Percentiles rank a stretch among this genome's conserved stretches.
Evolutionary conservation across 179 eudicot genomes (phyloP).

Genomic region (Beta corolliflora): DNA sequence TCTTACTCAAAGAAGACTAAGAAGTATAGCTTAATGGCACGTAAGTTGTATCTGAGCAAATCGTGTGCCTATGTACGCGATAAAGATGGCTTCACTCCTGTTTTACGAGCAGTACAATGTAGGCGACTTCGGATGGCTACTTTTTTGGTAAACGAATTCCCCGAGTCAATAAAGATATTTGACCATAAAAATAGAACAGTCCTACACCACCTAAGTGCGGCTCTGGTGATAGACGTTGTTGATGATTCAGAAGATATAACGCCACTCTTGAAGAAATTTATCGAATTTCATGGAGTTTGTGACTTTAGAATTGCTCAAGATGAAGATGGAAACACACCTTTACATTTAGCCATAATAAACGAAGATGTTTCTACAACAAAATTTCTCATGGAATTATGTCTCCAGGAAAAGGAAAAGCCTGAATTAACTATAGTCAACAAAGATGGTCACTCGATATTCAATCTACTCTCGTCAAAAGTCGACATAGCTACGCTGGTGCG

Average conservation of each 20-base stretch:
- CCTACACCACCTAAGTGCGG: constrained; percentile 1
- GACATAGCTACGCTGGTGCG: too few species aligned
- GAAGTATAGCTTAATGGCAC: too few species aligned
- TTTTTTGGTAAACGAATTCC: not conserved
- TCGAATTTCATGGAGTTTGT: not conserved
- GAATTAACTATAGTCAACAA: constrained; percentile 10
- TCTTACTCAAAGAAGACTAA: too few species aligned
- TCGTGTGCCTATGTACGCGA: not conserved
- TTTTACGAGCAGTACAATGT: constrained; percentile 15
- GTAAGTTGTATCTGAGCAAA: too few species aligned
- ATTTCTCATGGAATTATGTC: constrained; percentile 2
- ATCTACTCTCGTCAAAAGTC: not conserved
- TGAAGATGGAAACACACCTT: constrained; percentile 15
- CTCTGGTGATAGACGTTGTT: not conserved
- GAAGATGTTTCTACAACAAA: not conserved
- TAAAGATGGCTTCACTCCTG: constrained; percentile 12
- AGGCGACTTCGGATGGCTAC: not conserved
- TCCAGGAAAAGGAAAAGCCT: not conserved
- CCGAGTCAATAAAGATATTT: not conserved
- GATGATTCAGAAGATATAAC: constrained; percentile 8
- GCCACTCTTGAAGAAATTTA: not conserved
- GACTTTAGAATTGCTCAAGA: not conserved
- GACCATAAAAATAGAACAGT: not conserved
- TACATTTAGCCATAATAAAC: constrained; percentile 4
- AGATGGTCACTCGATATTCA: constrained; percentile 4